Evolutionary conservation across 768 basidiomycete species (phyloP), one percentile per base, ranked within the genome.

Genomic region (Tremella mesenterica): DNA sequence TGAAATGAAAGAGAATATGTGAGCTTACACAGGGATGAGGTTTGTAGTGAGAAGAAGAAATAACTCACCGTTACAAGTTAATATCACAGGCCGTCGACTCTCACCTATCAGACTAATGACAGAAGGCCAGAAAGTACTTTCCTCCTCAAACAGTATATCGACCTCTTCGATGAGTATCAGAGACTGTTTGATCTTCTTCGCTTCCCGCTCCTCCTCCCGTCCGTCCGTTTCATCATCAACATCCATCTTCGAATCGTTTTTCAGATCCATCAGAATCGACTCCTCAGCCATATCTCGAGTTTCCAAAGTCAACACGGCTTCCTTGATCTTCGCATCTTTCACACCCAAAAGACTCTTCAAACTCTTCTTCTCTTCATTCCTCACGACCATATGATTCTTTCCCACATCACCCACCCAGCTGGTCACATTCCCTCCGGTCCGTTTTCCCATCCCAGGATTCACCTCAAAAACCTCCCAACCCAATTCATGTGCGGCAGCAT

Each of bases 391-490:
- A 72, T 99, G 95, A 67, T 95, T 97, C 75, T 82, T 88, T 18
- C 90, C 89, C 2, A 92, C 89, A 55, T 93, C 89, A 13, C 95
- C 95, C 44, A 96, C 81, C 58, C 91, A 78, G 53, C 79, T 78
- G 52, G 85, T 82, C 59, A 99, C 75, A 62, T 82, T 86, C 23
- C 82, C 77, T 5, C 86, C 87, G 55, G 81, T 86, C 30, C 95
- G 81, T 65, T 81, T 86, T n/a, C 91, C 91, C 48, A 92, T 83
- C 2, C 95, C 95, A 23, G 95, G 88, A 74, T 91, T 86, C 12
- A 97, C 90, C 71, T 99, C 95, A 65, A 96, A 95, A 12, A 97
- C 82, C 46, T 92, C 88, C 88, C 88, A 99, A 13, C 84, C 88
- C 29, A 99, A 78, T 74, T 99, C 93, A 50, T 83, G 81, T 4